Evolutionary conservation across 2,329 filamentous ascomycete genomes (phyloP), one percentile per base, ranked within the genome.

Genomic region (Myriosclerotinia curreyana): DNA sequence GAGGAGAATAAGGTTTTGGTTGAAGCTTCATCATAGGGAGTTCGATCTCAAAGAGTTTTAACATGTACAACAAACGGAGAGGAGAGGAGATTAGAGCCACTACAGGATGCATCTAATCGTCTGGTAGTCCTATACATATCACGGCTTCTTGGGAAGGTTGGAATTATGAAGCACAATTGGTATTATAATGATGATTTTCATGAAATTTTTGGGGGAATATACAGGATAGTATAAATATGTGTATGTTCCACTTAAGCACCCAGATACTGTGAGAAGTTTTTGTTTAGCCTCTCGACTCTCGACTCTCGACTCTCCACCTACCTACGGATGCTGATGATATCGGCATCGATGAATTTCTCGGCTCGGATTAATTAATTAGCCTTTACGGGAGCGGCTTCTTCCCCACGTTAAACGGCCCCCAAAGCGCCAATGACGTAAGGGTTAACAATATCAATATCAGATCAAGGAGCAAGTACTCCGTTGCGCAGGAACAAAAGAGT

Each of bases 1-100:
- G 91, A 96, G 75, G 90, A 96, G 78, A 96, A 96, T 82, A 86
- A 86, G 67, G 91, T 98, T n/a, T 78, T 99, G 64, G 85, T 69
- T 42, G 66, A 71, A 34, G 69, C 17, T n/a, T 58, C 52, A 42
- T 50, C 40, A 40, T 63, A 34, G 20, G 11, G 44, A 49, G 15
- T 17, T 31, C 9, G 17, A 58, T 3, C 22, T 38, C 15, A 4
- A 12, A 49, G 22, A 22, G 31, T 46, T 36, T 44, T 14, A 34
- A 58, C 50, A 53, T 59, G 48, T 7, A 36, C 40, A 58, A 58
- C 46, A 49, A 46, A 44, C 46, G 3, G 22, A n/a, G 59, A 50
- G 44, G 40, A 31, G 22, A n/a, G 11, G 17, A 28, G 44, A 48
- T 22, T 8, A 22, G 36, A 40, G 15, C 5, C 12, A 25, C 53